A percentile compares a stretch with the other conserved stretches of the same genome.
Evolutionary conservation across 164 flowering plant species (phyloP).

Genomic region (Magnolia sinica): DNA sequence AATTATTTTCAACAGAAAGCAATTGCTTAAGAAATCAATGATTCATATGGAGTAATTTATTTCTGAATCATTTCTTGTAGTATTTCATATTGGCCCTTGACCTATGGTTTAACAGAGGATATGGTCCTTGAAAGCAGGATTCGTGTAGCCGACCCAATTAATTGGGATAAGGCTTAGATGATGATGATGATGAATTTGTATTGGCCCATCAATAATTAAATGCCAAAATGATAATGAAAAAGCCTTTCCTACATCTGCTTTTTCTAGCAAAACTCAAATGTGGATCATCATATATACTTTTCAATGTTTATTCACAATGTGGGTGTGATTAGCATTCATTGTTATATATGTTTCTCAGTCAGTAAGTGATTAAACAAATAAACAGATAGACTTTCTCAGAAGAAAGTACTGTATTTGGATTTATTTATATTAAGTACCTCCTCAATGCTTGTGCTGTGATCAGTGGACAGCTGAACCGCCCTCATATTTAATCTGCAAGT

Average conservation of each 20-base stretch:
- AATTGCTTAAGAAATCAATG: too few species aligned
- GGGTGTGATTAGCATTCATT: background rate
- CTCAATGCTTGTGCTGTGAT: conserved; percentile 60
- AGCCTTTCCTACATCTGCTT: background rate
- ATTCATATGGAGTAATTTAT: background rate
- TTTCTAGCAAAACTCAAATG: background rate
- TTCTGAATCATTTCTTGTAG: background rate
- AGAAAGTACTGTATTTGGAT: background rate
- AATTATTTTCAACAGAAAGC: too few species aligned
- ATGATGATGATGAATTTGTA: too few species aligned
- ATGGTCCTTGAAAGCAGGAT: too few species aligned
- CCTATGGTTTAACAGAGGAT: too few species aligned
- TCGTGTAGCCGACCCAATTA: too few species aligned
- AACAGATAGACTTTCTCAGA: background rate
- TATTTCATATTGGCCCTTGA: background rate
- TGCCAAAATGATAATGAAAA: too few species aligned
- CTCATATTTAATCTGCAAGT: conserved; percentile 47
- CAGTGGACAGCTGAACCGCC: conserved; percentile 61
- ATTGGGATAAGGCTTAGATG: too few species aligned
- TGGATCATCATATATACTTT: background rate
- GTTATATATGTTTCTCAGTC: background rate
- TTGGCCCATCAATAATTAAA: too few species aligned
- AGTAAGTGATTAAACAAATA: background rate
- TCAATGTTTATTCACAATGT: background rate
- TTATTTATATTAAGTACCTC: conserved; percentile 32